Base-by-base conservation (phyloP, 176 grass and related monocot genomes). In the Eleusine indica region DNA sequence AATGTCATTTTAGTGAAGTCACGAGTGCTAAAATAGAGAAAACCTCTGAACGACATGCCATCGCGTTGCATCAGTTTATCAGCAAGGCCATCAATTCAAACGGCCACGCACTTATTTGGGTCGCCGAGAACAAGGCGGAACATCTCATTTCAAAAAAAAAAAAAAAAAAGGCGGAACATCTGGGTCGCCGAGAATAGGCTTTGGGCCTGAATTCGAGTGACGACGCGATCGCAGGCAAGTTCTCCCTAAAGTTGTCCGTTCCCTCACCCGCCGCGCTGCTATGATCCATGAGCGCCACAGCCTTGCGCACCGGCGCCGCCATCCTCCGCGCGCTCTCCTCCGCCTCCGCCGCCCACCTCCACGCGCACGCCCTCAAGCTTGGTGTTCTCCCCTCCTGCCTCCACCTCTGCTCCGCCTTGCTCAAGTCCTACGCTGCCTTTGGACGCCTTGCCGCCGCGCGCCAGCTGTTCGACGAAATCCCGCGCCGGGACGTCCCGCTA, bases 391-490 rank as follows among this genome's bases (percentile, higher is more conserved):
- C 78, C 5, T 74, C 84, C 18, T 77, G 56, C 7, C 67, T 86
- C 29, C 83, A 78, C 68, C 88, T 89, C 54, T 72, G 78, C 83
- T 87, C 92, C 0, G 38, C 80, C 9, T 40, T 94, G 30, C 28
- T 91, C 62, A 87, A 64, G 17, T 13, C 62, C 0, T 89, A 87
- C 39, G 87, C 81, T 0, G 7, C n/a, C 5, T 70, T 68, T 19
- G 84, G 84, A 61, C 37, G 82, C 74, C 21, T 89, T 4, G 35
- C 71, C 18, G n/a, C 77, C 46, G 87, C 73, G 56, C 68, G 79
- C 13, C 49, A 85, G 52, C 30, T 91, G 44, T 92, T 90, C 64
- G 82, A 94, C 61, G 89, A 91, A 88, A 92, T 19, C 1, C 81
- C 85, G 19, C 47, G 17, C 7, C 77, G 70, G 32, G 89, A 94